Percentiles rank a stretch among this genome's conserved stretches.
phyloP scores from a whole-genome alignment of 2,329 filamentous ascomycete species.

The Penicillium sp. region DNA sequence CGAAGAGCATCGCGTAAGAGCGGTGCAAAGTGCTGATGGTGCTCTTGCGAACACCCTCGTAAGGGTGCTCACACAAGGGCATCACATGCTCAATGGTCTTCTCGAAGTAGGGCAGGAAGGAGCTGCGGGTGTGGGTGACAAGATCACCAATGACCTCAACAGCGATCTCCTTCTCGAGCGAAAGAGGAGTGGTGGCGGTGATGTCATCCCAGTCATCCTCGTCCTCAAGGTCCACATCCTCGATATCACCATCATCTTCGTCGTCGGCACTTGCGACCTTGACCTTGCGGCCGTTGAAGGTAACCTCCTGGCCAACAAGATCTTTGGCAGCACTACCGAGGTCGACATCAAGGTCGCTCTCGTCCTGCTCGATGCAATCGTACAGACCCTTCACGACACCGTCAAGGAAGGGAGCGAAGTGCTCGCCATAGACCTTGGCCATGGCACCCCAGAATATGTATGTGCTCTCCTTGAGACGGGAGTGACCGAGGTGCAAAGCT shows the following conservation, averaged over 20 bases:
- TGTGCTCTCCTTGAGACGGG: conserved; percentile 88
- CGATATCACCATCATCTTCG: conserved; percentile 58
- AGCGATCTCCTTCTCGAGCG: conserved; percentile 95
- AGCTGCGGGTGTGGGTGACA: conserved; percentile 77
- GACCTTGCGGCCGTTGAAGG: conserved; percentile 78
- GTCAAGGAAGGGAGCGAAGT: conserved; percentile 49
- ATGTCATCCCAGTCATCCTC: conserved; percentile 84
- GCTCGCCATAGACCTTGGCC: conserved; percentile 85
- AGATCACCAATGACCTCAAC: conserved; percentile 93
- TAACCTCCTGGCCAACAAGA: conserved; percentile 72
- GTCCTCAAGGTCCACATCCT: conserved; percentile 69
- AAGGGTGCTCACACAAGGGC: conserved; percentile 80
- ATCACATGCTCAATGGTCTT: conserved; percentile 80
- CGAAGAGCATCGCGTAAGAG: conserved; percentile 86
- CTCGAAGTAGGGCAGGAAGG: conserved; percentile 81
- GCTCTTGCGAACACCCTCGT: conserved; percentile 91
- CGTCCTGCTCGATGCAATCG: conserved; percentile 83
- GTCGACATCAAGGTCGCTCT: conserved; percentile 74
- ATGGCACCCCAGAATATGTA: conserved; percentile 96
- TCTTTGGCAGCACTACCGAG: conserved; percentile 72
- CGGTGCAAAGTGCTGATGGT: conserved; percentile 90
- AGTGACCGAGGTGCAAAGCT: conserved; percentile 82
- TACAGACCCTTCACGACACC: conserved; percentile 61
- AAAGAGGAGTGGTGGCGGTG: conserved; percentile 80
- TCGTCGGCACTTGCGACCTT: conserved; percentile 69